Evolutionary conservation across 352 stramenopile species (phyloP).

Genomic region (Pythium aphanidermatum): DNA sequence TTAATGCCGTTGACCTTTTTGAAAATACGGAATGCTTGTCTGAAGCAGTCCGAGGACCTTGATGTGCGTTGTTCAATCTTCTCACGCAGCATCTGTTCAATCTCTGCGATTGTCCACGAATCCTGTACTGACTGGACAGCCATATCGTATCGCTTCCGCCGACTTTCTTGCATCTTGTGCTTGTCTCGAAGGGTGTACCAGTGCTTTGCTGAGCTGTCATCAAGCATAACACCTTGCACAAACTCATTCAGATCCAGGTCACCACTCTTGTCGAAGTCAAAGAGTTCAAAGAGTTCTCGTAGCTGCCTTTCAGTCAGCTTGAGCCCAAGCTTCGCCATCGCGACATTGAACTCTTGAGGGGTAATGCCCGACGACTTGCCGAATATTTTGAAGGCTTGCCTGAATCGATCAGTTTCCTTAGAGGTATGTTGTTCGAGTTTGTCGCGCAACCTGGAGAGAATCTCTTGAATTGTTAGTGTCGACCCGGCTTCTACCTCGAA

Average conservation of each 20-base stretch:
- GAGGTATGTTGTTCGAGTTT: constrained; percentile 61
- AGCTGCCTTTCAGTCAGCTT: constrained; percentile 48
- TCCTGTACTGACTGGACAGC: constrained; percentile 60
- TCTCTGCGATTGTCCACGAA: constrained; percentile 69
- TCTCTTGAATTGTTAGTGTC: constrained; percentile 46
- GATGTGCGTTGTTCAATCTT: constrained; percentile 84
- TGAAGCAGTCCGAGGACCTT: constrained; percentile 69
- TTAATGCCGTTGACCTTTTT: constrained; percentile 82
- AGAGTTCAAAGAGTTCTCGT: constrained; percentile 53
- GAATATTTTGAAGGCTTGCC: constrained; percentile 71
- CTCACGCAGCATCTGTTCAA: constrained; percentile 72
- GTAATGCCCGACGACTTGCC: constrained; percentile 57
- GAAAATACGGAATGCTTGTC: constrained; percentile 76
- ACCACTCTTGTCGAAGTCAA: constrained; percentile 73
- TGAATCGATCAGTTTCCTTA: constrained; percentile 66
- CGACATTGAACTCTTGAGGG: constrained; percentile 38
- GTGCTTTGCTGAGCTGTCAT: constrained; percentile 54
- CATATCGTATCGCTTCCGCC: constrained; percentile 47
- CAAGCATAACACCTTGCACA: constrained; percentile 68
- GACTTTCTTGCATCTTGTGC: constrained; percentile 44
- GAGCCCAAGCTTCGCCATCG: constrained; percentile 48
- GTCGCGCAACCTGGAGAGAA: constrained; percentile 46
- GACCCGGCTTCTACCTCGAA: constrained; percentile 31
- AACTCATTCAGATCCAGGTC: constrained; percentile 79
- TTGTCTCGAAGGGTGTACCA: constrained; percentile 51